Evolutionary conservation across 306 rosid species (phyloP).

Genomic region (Dalbergia cochinchinensis): DNA sequence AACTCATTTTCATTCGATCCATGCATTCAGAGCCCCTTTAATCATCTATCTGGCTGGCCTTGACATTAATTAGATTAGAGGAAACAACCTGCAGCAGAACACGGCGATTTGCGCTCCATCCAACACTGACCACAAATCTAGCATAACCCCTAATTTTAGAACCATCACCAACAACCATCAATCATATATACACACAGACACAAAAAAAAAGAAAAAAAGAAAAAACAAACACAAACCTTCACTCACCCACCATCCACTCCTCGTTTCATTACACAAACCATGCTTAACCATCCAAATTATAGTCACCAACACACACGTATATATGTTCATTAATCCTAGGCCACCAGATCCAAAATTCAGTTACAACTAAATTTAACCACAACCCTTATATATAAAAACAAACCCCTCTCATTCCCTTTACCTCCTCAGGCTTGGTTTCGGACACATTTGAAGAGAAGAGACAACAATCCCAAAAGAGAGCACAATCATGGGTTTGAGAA

Average conservation of each 20-base stretch:
- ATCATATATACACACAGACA: not conserved
- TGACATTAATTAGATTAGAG: not conserved
- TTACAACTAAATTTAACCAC: not conserved
- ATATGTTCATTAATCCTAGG: not conserved
- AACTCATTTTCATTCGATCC: not conserved
- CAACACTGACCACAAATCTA: not conserved
- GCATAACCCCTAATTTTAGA: not conserved
- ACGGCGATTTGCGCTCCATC: not conserved
- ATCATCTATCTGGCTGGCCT: not conserved
- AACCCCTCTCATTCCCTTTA: not conserved
- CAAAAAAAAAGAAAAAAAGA: too few species aligned
- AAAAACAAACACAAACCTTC: not conserved
- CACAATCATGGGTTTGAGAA: conserved; percentile 50
- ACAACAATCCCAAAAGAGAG: not conserved
- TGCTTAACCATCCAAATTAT: conserved; percentile 14
- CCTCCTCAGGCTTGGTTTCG: conserved; percentile 47
- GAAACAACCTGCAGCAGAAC: not conserved
- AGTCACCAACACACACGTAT: not conserved
- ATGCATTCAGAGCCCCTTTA: not conserved
- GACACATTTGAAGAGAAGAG: not conserved
- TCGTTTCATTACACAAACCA: not conserved
- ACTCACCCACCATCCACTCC: not conserved
- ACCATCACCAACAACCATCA: not conserved
- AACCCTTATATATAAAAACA: not conserved
- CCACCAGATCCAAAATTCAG: not conserved